Percentiles rank a stretch among this genome's conserved stretches.
Evolutionary conservation across 768 basidiomycete species (phyloP).

Genomic region (Collybia nuda): DNA sequence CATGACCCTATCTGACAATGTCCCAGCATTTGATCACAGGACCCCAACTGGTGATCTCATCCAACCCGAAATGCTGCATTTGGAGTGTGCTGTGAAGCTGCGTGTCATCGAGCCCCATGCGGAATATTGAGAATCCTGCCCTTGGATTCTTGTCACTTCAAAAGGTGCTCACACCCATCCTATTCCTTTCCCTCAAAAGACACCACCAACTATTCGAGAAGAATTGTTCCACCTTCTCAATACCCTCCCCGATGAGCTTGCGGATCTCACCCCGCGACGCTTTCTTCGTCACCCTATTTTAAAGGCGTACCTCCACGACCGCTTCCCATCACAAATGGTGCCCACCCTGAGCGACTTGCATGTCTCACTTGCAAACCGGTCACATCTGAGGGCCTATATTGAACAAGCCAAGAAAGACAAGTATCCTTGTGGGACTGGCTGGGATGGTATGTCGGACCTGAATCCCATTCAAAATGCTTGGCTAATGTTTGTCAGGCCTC

Average conservation of each 20-base stretch:
- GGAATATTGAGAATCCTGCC: slow-evolving; percentile 12
- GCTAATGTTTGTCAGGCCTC: slow-evolving; percentile 7
- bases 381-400: slow-evolving; percentile 18
- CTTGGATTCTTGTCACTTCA: slow-evolving; percentile 12
- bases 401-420: no score
- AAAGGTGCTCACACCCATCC: slow-evolving; percentile 20
- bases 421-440: slow-evolving; percentile 19
- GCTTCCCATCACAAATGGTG: slow-evolving; percentile 7
- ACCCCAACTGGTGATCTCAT: neutral
- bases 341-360: slow-evolving; percentile 23
- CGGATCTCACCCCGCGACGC: slow-evolving; percentile 21
- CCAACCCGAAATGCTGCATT: slow-evolving; percentile 8
- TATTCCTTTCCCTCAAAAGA: slow-evolving; percentile 17
- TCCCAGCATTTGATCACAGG: neutral
- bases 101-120: slow-evolving; percentile 12
- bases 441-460: slow-evolving; percentile 19
- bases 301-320: slow-evolving; percentile 7
- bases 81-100: slow-evolving; percentile 10
- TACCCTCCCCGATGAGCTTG: slow-evolving; percentile 11
- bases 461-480: neutral
- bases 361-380: slow-evolving; percentile 22
- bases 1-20: neutral
- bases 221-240: neutral
- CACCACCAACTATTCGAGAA: slow-evolving; percentile 8
- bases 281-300: slow-evolving; percentile 20